These are phyloP conservation scores for Circinella minor DNA, from an alignment of 371 early-diverging fungal species.

Conservation along the genomic window DNA sequence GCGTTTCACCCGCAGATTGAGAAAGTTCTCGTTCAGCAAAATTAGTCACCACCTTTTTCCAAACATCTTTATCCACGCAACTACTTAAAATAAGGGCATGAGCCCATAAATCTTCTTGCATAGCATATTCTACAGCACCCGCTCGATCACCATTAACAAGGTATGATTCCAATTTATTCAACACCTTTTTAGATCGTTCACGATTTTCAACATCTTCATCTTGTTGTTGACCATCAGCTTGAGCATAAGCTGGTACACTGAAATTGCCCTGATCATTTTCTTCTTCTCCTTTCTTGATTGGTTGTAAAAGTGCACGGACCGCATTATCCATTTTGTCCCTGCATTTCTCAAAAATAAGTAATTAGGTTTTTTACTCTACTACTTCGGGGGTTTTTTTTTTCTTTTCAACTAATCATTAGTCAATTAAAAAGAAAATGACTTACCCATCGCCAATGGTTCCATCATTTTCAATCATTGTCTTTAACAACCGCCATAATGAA, in stretches of 20 bases:
- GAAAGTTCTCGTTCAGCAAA: slow-evolving; percentile 71
- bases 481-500: slow-evolving; percentile 69
- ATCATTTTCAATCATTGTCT: slow-evolving; percentile 67
- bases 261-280: slow-evolving; percentile 37
- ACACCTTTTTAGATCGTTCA: slow-evolving; percentile 35
- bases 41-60: slow-evolving; percentile 77
- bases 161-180: slow-evolving; percentile 63
- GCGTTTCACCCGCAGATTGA: slow-evolving; percentile 28
- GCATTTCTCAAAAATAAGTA: not conserved
- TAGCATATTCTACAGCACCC: slow-evolving; percentile 77
- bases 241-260: slow-evolving; percentile 46
- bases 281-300: slow-evolving; percentile 24
- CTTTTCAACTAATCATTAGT: not conserved
- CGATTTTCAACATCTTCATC: slow-evolving; percentile 20
- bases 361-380: not conserved
- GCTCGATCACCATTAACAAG: slow-evolving; percentile 78
- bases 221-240: slow-evolving; percentile 1
- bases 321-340: slow-evolving; percentile 64
- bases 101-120: slow-evolving; percentile 79
- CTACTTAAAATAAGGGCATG: slow-evolving; percentile 92
- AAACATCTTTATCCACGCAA: slow-evolving; percentile 80
- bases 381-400: not conserved
- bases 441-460: slow-evolving; percentile 72
- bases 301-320: slow-evolving; percentile 51
- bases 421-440: slow-evolving; percentile 21